phyloP scores from a whole-genome alignment of 129 eudicot genomes.

The Gnaphalium uliginosum region DNA sequence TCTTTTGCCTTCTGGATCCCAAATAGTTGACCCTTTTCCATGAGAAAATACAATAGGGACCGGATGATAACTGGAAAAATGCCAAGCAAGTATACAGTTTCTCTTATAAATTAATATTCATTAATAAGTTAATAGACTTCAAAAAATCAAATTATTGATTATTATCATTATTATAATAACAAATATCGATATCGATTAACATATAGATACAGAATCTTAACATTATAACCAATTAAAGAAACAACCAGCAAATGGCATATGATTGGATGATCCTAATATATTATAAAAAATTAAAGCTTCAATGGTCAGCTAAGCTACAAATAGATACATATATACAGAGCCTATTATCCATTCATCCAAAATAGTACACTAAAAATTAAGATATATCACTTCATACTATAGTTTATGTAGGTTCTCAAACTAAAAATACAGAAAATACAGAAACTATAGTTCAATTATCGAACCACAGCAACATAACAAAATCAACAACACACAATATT shows the following conservation, averaged over 20 bases:
- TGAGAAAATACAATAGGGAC: slow-evolving; percentile 91
- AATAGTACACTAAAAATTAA: neutral
- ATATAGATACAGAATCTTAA: neutral
- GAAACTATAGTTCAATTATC: too few species aligned
- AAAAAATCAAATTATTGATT: neutral
- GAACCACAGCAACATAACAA: neutral
- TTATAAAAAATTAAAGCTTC: neutral
- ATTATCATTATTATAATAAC: too few species aligned
- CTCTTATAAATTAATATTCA: neutral
- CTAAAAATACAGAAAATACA: too few species aligned
- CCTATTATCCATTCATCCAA: slow-evolving; percentile 5
- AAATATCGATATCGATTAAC: neutral
- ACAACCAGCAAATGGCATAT: neutral
- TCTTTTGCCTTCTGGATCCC: slow-evolving; percentile 98
- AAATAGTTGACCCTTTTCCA: slow-evolving; percentile 83
- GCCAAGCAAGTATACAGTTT: neutral
- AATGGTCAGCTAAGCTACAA: neutral
- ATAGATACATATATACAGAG: slow-evolving; percentile 4
- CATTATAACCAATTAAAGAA: neutral
- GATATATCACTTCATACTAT: neutral
- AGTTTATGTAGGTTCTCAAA: too few species aligned
- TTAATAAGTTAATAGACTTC: neutral
- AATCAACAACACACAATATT: neutral
- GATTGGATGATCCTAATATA: slow-evolving; percentile 4
- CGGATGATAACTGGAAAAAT: slow-evolving; percentile 78